Evolutionary conservation across 345 rosid genomes (phyloP).

Genomic region (Syzygium grande): DNA sequence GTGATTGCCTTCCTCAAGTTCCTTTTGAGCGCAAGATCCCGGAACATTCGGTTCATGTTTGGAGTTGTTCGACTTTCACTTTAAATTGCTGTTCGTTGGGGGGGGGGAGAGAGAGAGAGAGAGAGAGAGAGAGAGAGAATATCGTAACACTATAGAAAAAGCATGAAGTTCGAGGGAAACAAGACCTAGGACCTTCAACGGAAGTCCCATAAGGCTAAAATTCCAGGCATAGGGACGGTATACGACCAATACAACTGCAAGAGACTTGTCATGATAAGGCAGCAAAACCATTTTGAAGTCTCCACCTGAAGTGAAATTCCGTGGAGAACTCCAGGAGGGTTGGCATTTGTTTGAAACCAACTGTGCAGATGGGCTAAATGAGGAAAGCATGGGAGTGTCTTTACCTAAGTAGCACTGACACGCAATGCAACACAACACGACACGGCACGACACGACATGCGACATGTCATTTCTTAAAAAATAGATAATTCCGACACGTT

Average conservation of each 20-base stretch:
- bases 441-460: too few species aligned
- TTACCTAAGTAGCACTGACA: too few species aligned
- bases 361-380: background rate
- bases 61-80: too few species aligned
- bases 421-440: too few species aligned
- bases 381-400: too few species aligned
- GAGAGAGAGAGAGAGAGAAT: background rate
- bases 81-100: background rate
- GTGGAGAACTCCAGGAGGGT: background rate
- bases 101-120: background rate
- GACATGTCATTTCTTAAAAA: too few species aligned
- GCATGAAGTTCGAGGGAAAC: background rate
- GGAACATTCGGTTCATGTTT: too few species aligned
- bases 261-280: background rate
- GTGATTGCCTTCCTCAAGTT: background rate
- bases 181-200: background rate
- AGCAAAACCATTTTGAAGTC: background rate
- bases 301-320: background rate
- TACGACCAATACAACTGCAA: fast-evolving
- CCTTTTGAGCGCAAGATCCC: background rate
- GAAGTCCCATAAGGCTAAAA: background rate
- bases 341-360: background rate
- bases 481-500: too few species aligned
- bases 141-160: too few species aligned
- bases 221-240: background rate